Evolutionary conservation across 192 early-diverging fungal species (phyloP).

Genomic region (Linnemannia schmuckeri): DNA sequence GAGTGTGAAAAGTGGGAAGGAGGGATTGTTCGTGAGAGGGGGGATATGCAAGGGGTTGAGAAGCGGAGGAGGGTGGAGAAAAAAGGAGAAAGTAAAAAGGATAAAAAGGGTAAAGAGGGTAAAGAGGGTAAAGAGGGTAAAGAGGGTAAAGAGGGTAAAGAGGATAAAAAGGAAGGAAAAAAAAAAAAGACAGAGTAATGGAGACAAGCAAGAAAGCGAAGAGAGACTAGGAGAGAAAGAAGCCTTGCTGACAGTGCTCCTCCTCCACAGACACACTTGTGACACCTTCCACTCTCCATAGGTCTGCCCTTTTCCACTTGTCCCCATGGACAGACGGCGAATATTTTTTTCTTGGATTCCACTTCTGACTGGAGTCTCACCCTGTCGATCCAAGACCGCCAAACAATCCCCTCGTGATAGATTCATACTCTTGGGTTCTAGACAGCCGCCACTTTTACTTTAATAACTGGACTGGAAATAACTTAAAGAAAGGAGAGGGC

Average conservation of each 20-base stretch:
- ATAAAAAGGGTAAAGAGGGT: no score
- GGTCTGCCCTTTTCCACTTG: no score
- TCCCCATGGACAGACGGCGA: not conserved
- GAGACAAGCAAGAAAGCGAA: no score
- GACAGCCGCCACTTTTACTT: not conserved
- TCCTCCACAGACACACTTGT: no score
- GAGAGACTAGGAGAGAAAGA: no score
- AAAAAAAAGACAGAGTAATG: no score
- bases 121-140: no score
- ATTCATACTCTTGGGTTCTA: not conserved
- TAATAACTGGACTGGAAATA: not conserved
- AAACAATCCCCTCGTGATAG: not conserved
- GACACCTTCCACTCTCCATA: no score
- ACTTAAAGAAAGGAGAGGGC: no score
- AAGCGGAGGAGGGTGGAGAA: not conserved
- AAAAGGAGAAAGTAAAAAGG: not conserved
- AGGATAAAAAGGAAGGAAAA: not conserved
- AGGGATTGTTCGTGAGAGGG: no score
- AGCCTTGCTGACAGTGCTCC: not conserved
- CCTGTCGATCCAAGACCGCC: not conserved
- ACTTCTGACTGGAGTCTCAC: conserved; percentile 6
- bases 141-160: no score
- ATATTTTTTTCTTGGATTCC: not conserved
- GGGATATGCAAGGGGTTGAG: not conserved
- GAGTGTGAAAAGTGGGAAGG: no score